Base-by-base conservation (phyloP, 768 basidiomycete species). In the Russula foetens region DNA sequence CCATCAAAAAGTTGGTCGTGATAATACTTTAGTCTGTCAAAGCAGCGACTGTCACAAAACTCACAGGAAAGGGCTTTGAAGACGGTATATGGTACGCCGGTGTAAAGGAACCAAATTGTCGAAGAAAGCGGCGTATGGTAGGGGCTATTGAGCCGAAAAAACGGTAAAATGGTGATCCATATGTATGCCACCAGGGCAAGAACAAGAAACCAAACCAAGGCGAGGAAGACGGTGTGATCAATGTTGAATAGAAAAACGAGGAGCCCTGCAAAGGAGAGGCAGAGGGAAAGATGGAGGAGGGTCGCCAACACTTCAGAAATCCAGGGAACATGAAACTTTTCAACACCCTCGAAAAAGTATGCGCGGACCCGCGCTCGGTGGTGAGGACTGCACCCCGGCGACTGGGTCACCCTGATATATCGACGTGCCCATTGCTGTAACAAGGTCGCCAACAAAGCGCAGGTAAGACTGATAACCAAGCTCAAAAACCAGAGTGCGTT, bases 251-350 rank as follows among this genome's bases (percentile, higher is more conserved):
- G 17, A 21, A 38, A 64, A 4, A 53, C 24, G 23, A 50, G 7
- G 23, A 62, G 57, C n/a, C 64, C 64, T 12, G 21, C 6, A 41
- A 65, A 43, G 56, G 63, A 65, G 2, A 65, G 45, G 62, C 55
- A 58, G 2, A 59, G 8, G 15, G 64, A 63, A 15, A 63, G 15
- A 39, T 63, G 60, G 11, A 65, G 14, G 26, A 65, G 54, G 9
- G 48, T 5, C 9, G 62, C 62, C 11, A 65, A 46, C 15, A 23
- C 48, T 21, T 51, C 60, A 26, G 58, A n/a, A 2, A 33, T 24
- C 39, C 21, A 41, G 1, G 48, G 15, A 45, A 62, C 24, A 11
- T 38, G 47, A 11, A 51, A 50, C 15, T 38, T 33, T 7, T 58
- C 47, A 8, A 58, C 35, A 15, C 56, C 56, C 3, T 58, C 47